Evolutionary conservation across 2,329 filamentous ascomycete genomes (phyloP).

Genomic region (Verticillium dahliae): DNA sequence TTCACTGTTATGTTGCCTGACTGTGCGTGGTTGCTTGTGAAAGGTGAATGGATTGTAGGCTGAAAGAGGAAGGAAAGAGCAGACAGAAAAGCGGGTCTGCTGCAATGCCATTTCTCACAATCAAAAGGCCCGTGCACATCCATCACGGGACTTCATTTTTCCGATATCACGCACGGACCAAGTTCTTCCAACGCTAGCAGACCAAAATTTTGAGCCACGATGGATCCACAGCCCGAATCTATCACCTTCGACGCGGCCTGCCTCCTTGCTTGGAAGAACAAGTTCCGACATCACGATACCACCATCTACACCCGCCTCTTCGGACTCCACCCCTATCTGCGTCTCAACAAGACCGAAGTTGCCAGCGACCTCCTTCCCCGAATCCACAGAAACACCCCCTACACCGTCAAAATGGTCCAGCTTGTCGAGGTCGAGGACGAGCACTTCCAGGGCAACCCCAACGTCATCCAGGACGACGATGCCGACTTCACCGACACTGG

Average conservation of each 20-base stretch:
- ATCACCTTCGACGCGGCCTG: not conserved
- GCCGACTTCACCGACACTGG: conserved; percentile 93
- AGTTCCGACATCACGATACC: not conserved
- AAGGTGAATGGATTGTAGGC: too few relatives aligned
- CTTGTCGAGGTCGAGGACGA: conserved; percentile 96
- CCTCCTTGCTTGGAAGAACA: not conserved
- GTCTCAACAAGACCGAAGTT: not conserved
- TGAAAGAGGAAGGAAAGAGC: too few relatives aligned
- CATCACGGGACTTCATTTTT: not conserved
- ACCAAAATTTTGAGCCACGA: conserved; percentile 1
- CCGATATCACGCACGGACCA: not conserved
- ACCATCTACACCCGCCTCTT: not conserved
- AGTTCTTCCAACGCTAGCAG: not conserved
- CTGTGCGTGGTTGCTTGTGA: too few relatives aligned
- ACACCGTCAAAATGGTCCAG: conserved; percentile 70
- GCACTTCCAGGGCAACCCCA: conserved; percentile 72
- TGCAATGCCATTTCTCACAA: too few relatives aligned
- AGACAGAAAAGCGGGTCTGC: too few relatives aligned
- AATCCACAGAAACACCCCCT: not conserved
- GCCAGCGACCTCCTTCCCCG: not conserved
- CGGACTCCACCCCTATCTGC: not conserved
- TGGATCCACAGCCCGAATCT: not conserved
- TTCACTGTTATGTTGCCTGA: too few relatives aligned
- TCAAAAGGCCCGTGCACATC: not conserved
- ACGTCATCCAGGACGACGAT: conserved; percentile 71